Evolutionary conservation across 2,329 filamentous ascomycete genomes (phyloP).

Genomic region (Blumeria graminis): DNA sequence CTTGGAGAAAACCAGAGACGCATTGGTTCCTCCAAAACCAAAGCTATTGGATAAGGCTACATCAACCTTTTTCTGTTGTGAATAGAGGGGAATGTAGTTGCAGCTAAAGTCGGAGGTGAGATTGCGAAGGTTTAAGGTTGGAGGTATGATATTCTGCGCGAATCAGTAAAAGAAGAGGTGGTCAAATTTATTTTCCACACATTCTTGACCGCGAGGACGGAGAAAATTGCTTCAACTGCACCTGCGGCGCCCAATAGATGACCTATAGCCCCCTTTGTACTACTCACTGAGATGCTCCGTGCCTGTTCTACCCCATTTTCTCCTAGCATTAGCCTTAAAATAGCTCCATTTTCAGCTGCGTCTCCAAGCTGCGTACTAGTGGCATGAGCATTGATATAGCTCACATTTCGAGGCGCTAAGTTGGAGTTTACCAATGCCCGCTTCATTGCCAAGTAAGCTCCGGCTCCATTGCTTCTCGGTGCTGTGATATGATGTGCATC

Average conservation of each 20-base stretch:
- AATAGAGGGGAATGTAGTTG: slow-evolving; percentile 55
- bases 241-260: slow-evolving; percentile 83
- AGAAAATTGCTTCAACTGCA: slow-evolving; percentile 71
- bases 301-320: slow-evolving; percentile 38
- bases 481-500: slow-evolving; percentile 91
- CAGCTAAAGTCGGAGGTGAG: slow-evolving; percentile 46
- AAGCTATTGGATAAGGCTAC: slow-evolving; percentile 86
- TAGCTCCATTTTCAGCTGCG: slow-evolving; percentile 64
- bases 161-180: not conserved
- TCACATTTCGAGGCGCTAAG: slow-evolving; percentile 43
- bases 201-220: slow-evolving; percentile 53
- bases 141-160: slow-evolving; percentile 53
- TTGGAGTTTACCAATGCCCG: slow-evolving; percentile 51
- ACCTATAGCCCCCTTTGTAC: slow-evolving; percentile 81
- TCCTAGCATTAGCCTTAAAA: slow-evolving; percentile 52
- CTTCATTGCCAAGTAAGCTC: slow-evolving; percentile 67
- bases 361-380: slow-evolving; percentile 76
- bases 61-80: slow-evolving; percentile 45
- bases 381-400: slow-evolving; percentile 91
- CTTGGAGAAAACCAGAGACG: slow-evolving; percentile 49
- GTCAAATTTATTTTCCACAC: slow-evolving; percentile 23
- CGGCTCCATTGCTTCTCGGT: slow-evolving; percentile 57
- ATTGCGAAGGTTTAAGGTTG: slow-evolving; percentile 59
- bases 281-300: slow-evolving; percentile 55
- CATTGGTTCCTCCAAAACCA: slow-evolving; percentile 92